Conservation (phyloP, 495 filamentous ascomycete genomes). For the Penicillium longicatenatum region DNA sequence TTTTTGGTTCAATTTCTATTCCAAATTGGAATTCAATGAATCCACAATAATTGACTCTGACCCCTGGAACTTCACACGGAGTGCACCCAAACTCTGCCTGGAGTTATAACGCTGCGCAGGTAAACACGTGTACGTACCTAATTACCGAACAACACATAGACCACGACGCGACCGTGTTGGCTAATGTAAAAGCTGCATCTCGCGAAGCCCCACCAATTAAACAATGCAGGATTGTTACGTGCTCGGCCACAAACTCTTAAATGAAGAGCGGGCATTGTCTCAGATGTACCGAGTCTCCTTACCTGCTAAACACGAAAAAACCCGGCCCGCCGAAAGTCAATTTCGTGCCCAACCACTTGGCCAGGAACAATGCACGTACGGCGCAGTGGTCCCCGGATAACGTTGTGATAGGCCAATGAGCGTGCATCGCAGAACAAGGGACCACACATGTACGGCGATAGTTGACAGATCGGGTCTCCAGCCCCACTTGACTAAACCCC, state of each 20-base stretch:
- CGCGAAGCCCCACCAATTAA: not conserved
- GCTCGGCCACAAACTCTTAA: not conserved
- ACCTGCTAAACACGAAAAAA: constrained; percentile 5
- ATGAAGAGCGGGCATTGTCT: constrained; percentile 4
- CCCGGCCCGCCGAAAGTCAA: constrained; percentile 8
- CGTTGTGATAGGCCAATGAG: constrained; percentile 18
- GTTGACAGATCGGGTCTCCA: constrained; percentile 21
- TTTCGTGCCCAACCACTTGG: constrained; percentile 11
- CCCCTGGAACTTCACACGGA: not conserved
- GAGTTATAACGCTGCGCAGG: not conserved
- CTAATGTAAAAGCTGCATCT: not conserved
- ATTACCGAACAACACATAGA: not conserved
- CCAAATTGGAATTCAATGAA: not conserved
- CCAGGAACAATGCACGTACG: constrained; percentile 19
- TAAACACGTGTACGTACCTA: not conserved
- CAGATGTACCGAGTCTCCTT: not conserved
- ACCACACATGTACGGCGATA: constrained; percentile 4
- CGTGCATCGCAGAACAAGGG: constrained; percentile 9
- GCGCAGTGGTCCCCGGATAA: not conserved
- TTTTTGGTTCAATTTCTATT: not conserved
- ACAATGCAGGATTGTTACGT: constrained; percentile 2
- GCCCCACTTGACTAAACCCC: constrained; percentile 16
- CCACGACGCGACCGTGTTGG: not conserved
- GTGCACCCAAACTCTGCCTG: not conserved
- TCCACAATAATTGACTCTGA: not conserved